phyloP scores from a whole-genome alignment of 2,329 filamentous ascomycete species.

The Metarhizium anisopliae region DNA sequence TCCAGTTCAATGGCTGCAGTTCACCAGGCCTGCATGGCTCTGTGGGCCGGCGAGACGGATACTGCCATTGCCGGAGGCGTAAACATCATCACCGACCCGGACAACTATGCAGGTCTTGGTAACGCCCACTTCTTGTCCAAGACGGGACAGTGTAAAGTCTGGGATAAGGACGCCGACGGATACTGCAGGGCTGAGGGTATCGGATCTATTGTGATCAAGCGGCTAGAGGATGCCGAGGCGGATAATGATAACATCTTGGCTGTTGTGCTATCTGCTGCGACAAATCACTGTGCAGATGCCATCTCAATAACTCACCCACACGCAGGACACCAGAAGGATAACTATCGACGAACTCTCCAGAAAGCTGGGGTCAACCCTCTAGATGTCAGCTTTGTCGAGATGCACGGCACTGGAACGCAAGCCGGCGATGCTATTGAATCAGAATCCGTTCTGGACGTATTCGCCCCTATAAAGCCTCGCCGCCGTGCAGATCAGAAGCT shows the following conservation, averaged over 20 bases:
- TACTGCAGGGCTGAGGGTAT: conserved; percentile 45
- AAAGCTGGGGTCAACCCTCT: conserved; percentile 65
- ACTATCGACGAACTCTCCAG: conserved; percentile 54
- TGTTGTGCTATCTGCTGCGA: conserved; percentile 52
- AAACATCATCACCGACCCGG: conserved; percentile 58
- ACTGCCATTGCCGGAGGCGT: conserved; percentile 55
- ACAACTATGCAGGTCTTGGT: conserved; percentile 56
- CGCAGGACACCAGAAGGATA: conserved; percentile 48
- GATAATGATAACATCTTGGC: conserved; percentile 60
- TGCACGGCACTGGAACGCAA: conserved; percentile 83
- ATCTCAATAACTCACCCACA: conserved; percentile 66
- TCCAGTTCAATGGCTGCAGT: conserved; percentile 66
- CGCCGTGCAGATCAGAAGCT: background rate
- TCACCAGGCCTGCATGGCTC: background rate
- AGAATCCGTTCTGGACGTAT: conserved; percentile 58
- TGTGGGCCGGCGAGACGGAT: conserved; percentile 41
- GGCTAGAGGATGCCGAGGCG: conserved; percentile 31
- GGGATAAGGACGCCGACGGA: conserved; percentile 51
- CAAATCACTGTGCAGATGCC: conserved; percentile 64
- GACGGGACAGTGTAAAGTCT: conserved; percentile 3
- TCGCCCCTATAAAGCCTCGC: conserved; percentile 13
- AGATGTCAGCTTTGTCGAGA: conserved; percentile 74
- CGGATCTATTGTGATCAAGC: conserved; percentile 39
- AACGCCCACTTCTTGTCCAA: conserved; percentile 52
- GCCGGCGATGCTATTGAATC: conserved; percentile 77